Base-by-base conservation (phyloP, 2,329 filamentous ascomycete genomes). In the Nothopassalora personata region DNA sequence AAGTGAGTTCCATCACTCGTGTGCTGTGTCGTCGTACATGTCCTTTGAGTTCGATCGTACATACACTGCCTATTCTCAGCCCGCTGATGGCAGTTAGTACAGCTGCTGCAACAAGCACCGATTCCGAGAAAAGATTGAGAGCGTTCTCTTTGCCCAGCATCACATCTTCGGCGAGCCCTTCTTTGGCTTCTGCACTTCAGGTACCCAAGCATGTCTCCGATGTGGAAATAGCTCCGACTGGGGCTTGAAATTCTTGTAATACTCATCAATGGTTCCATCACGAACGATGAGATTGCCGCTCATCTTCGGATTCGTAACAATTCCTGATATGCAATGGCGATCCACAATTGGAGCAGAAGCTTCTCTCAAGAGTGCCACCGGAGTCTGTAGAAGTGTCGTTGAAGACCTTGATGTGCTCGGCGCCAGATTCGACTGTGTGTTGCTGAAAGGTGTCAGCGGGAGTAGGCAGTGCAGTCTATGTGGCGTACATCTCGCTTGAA, bases 401-500 rank as follows among this genome's bases (percentile, higher is more conserved):
- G 30, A 51, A 51, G 27, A 51, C 49, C n/a, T 51, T 51, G 49
- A 51, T 34, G n/a, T 51, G 49, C 49, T 51, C 49, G 27, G 49
- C 49, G 27, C 49, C 49, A 10, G 27, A 51, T 11, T 51, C 49
- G 28, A 51, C 30, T 51, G 34, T 51, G 30, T 51, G 34, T 51
- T 51, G 49, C 49, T 51, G 30, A 10, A 19, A 30, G 2, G 9
- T 11, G 49, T 51, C 11, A 51, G 13, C 10, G 4, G 30, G n/a
- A 3, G 23, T 15, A 11, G 7, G 13, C 9, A 30, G 23, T 15
- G 10, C 30, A n/a, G 15, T 28, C 5, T 47, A 19, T 27, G 8
- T 49, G 28, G 30, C 49, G 9, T 51, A 51, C 49, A 18, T 51
- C 49, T 31, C 49, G 49, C 28, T 51, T 51, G 49, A 51, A 51